Evolutionary conservation across 179 eudicot species (phyloP), one percentile per base, ranked within the genome.

Genomic region (Beta lomatogona): DNA sequence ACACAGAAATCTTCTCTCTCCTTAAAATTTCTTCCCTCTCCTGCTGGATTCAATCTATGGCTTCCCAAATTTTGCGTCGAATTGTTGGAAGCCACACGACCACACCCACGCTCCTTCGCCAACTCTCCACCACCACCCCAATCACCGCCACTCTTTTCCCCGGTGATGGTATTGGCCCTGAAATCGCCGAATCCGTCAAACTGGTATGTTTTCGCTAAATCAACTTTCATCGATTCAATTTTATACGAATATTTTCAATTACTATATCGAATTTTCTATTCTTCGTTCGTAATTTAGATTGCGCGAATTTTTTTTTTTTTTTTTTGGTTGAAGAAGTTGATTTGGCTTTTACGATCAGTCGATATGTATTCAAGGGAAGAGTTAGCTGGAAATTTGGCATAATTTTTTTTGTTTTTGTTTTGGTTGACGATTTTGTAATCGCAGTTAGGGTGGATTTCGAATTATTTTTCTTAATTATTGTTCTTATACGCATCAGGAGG

Each of bases 131-230:
- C 44, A 77, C 87, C 64, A 41, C 88, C 76, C 86, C 89, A 70
- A 94, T 94, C 87, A 89, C 89, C 77, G 99, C 98, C 71, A 95
- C 99, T 72, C 97, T 95, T 71, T 95, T 95, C 73, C 99, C 99
- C 80, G 99, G 99, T 55, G 99, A 95, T 45, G 99, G 98, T 11
- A 95, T 95, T 78, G 99, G 99, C 76, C 99, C 98, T 71, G 98
- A 94, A 83, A 95, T 95, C 89, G 99, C 99, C 66, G 91, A 95
- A 4, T 87, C 99, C 64, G 99, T 95, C 82, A 94, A 91, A 80
- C 86, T 90, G 97, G 98, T 86, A n/a, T 50, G 0, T 19, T 16
- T 44, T 41, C 6, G 6, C 18, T 15, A 14, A 19, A 13, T 58
- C 14, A 58, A 14, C 7, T 0, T 25, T 5, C n/a, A 53, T 16